Base-by-base conservation (phyloP, 1,284 basidiomycete species). In the Rhodofomes roseus region DNA sequence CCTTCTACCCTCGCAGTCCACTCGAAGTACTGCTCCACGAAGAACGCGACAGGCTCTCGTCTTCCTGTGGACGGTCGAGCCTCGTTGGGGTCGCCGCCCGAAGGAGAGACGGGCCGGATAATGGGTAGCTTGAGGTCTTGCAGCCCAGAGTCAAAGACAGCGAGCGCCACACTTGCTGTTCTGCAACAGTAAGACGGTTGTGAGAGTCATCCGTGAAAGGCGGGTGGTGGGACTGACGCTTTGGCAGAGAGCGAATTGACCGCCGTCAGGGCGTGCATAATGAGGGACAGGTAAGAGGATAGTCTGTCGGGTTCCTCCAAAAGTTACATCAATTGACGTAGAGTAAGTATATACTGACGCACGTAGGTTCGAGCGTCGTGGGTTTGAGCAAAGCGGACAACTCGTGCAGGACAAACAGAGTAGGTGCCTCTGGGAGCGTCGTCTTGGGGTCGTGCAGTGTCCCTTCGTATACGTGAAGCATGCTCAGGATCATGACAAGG, bases 61-160 rank as follows among this genome's bases (percentile, higher is more conserved):
- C 37, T 58, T 48, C 9, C 63, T 41, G 44, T 22, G 31, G 54
- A 55, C 18, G 44, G 56, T 16, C 50, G 50, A 1, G 29, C 34
- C 9, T 20, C 50, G 5, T 58, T 34, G 5, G 20, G 25, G 8
- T 63, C 53, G 27, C 39, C 44, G 11, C 40, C 58, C 2, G 65
- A 58, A 1, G 64, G 66, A n/a, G 67, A 63, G 2, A 67, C 71
- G 22, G 70, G 67, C 43, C 74, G 77, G 27, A 81, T 60, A 11
- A 89, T 74, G 0, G 89, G 87, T 3, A 90, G 74, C 61, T 74
- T 81, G 29, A 90, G 69, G 2, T 75, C 64, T 54, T 79, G 75
- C n/a, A 91, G 65, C 16, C 74, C 75, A 25, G 84, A 83, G 66
- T 91, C 89, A 65, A 91, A 90, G 23, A 91, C 69, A 2, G 79